Conservation (phyloP, 2,329 filamentous ascomycete genomes). For the Cytospora mali region DNA sequence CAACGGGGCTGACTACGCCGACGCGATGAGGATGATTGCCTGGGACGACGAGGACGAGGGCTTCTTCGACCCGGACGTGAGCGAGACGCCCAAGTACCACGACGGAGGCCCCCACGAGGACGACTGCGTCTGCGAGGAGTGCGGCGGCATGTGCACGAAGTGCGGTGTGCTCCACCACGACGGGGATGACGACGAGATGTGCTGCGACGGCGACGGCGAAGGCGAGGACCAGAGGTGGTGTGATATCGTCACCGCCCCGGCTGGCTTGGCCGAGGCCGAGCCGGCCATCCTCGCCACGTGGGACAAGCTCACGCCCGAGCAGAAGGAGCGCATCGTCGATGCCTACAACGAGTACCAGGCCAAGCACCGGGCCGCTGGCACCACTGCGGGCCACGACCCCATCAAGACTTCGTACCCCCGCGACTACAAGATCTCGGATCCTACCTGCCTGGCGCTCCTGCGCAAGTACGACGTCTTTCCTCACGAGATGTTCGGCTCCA, state of each 20-base stretch:
- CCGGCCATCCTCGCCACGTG: slow-evolving; percentile 7
- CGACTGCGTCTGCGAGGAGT: not conserved
- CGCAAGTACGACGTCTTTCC: slow-evolving; percentile 19
- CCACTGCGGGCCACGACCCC: not conserved
- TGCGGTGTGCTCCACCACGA: slow-evolving; percentile 1
- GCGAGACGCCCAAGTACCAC: not conserved
- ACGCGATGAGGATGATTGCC: slow-evolving; percentile 30
- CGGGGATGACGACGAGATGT: not conserved
- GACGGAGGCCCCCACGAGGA: not conserved
- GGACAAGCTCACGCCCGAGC: slow-evolving; percentile 6
- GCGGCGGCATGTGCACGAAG: not conserved
- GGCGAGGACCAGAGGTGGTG: not conserved
- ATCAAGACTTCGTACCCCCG: not conserved
- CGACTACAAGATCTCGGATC: slow-evolving; percentile 18
- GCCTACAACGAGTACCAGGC: not conserved
- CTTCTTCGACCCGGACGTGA: slow-evolving; percentile 20
- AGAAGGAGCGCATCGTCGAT: slow-evolving; percentile 8
- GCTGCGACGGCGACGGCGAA: too few relatives aligned
- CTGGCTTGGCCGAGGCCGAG: slow-evolving; percentile 1
- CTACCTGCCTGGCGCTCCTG: slow-evolving; percentile 14
- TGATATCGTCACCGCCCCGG: not conserved
- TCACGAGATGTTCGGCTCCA: not conserved
- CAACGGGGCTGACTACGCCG: slow-evolving; percentile 35
- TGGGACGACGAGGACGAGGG: slow-evolving; percentile 27
- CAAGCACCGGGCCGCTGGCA: too few relatives aligned